Evolutionary conservation across 2,329 filamentous ascomycete genomes (phyloP).

Genomic region (Didymella pinodella): DNA sequence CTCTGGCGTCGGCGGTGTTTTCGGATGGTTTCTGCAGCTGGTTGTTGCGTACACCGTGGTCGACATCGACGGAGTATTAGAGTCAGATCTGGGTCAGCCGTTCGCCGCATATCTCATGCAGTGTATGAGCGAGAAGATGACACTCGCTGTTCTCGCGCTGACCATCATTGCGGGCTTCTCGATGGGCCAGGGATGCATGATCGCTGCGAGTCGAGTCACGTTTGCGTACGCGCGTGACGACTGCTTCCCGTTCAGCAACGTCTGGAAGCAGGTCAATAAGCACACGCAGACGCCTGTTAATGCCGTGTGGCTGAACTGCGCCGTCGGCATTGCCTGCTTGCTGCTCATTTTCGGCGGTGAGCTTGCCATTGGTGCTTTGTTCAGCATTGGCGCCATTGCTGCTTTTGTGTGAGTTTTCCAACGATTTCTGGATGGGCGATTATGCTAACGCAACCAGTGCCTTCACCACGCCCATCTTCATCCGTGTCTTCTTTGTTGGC

Average conservation of each 20-base stretch:
- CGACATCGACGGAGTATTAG: conserved; percentile 66
- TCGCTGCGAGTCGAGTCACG: conserved; percentile 71
- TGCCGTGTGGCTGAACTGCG: conserved; percentile 72
- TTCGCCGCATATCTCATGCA: conserved; percentile 75
- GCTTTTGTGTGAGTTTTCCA: conserved; percentile 62
- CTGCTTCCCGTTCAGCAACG: conserved; percentile 68
- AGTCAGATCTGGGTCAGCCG: conserved; percentile 71
- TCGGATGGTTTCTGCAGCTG: conserved; percentile 77
- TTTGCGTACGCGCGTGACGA: conserved; percentile 78
- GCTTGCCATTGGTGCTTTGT: conserved; percentile 71
- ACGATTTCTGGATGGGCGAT: neutral
- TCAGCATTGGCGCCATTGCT: conserved; percentile 73
- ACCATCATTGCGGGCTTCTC: conserved; percentile 75
- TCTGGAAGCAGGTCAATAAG: conserved; percentile 68
- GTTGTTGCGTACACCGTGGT: conserved; percentile 76
- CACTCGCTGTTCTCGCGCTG: conserved; percentile 68
- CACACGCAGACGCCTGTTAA: conserved; percentile 72
- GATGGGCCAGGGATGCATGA: conserved; percentile 78
- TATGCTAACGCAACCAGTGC: conserved; percentile 35
- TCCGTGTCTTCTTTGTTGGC: conserved; percentile 67
- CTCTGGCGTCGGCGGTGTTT: conserved; percentile 68
- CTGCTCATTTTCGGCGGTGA: conserved; percentile 71
- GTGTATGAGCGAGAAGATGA: conserved; percentile 66
- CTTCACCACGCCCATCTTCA: conserved; percentile 66
- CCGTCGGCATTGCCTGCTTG: conserved; percentile 66